Evolutionary conservation across 257 asterid genomes (phyloP), one percentile per base, ranked within the genome.

Genomic region (Nicotiana benthamiana): DNA sequence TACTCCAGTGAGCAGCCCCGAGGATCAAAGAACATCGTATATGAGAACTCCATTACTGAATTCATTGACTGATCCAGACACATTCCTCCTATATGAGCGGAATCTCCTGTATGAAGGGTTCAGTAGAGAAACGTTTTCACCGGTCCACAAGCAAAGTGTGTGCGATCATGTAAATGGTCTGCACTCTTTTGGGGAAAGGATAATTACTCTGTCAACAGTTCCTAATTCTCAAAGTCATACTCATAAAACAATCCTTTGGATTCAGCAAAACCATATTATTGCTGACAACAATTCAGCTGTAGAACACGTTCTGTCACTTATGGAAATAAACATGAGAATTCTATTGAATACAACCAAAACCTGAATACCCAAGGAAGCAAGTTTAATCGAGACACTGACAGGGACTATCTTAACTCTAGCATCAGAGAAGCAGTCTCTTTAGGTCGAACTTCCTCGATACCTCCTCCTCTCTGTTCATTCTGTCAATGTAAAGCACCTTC

Each of bases 401-500:
- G 81, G 81, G 90, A 83, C 75, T 82, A 62, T 74, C 81, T 86
- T 20, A 84, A 86, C 84, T 88, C 93, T 59, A 90, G 90, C 88
- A 90, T 93, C 67, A 87, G 98, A 70, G 94, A 91, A 43, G 97
- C 95, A 76, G 92, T 94, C 80, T 90, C 94, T 77, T 81, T 92
- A 63, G 82, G 87, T 34, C 87, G 86, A 87, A 83, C 85, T 56
- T 92, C 93, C 79, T 89, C 93, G 28, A 89, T 56, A 10, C 91
- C 98, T 36, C 97, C 97, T 80, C 97, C 97, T 61, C 83, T 94
- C 76, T 94, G 98, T 85, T 84, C 96, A 20, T 70, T 84, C 54
- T 94, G 98, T 83, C 94, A 91, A 77, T 81, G 85, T 79, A 90
- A 87, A 90, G 92, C 97, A 79, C 98, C 98, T 53, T 83, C 89